Base-by-base conservation (phyloP, 805 yeast species). In the Starmera amethionina region DNA sequence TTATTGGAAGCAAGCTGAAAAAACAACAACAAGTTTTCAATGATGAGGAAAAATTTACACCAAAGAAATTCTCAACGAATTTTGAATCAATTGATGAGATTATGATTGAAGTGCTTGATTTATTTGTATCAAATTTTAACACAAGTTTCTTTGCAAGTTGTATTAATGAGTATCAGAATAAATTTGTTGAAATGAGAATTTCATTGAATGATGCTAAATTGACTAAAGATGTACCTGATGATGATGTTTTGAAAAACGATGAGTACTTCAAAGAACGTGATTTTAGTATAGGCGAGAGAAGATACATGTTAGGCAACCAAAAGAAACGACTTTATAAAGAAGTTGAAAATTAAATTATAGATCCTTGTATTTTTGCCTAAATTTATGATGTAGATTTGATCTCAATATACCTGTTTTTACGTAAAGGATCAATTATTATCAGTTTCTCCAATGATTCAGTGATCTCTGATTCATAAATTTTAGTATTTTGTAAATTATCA, bases 361-460 rank as follows among this genome's bases (percentile, higher is more conserved):
- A 22, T 22, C 4, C 18, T 2, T 22, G 27, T 22, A 22, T 22
- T 22, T 22, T 22, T 22, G 27, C 2, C 3, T 16, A 18, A 31
- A 7, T 6, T 25, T 8, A n/a, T 10, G 8, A 19, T 35, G 37
- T 34, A 5, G 10, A 34, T 8, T 22, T 22, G 27, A 22, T 22
- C 41, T 75, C 75, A 32, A 62, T 38, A 47, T 84, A 85, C 47
- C 83, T 67, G 30, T 77, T 75, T 47, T 59, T 63, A 45, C 94
- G 65, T 55, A 79, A 62, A 1, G 90, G 86, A 59, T 85, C 95
- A 7, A 72, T 61, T 22, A 66, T 60, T 6, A 69, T 60, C 42
- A 84, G 62, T 37, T 56, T 67, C 4, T 62, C 40, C 31, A 82
- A 57, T 32, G 65, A 50, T 8, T 46, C 44, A 33, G 55, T 45